phyloP scores from a whole-genome alignment of 2,329 filamentous ascomycete species.

The Lojkania enalia region DNA sequence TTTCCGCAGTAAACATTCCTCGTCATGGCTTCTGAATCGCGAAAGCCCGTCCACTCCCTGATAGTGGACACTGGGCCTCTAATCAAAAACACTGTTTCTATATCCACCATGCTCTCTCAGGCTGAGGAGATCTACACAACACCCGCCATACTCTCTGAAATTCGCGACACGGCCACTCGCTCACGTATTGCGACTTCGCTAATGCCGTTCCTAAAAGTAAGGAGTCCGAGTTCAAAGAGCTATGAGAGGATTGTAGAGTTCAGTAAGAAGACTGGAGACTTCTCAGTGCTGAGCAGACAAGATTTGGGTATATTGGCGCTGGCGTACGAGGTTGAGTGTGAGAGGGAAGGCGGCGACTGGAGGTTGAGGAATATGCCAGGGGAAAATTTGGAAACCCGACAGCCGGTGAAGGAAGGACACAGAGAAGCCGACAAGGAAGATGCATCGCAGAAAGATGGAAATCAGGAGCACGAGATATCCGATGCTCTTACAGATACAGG shows the following conservation, averaged over 20 bases:
- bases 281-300: slow-evolving; percentile 81
- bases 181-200: slow-evolving; percentile 81
- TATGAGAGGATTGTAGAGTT: slow-evolving; percentile 81
- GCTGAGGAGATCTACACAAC: slow-evolving; percentile 70
- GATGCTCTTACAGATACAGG: neutral
- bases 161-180: slow-evolving; percentile 80
- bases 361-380: slow-evolving; percentile 76
- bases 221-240: slow-evolving; percentile 74
- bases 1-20: neutral
- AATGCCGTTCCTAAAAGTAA: slow-evolving; percentile 78
- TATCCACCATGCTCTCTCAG: slow-evolving; percentile 78
- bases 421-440: slow-evolving; percentile 23
- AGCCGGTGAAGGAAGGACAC: slow-evolving; percentile 53
- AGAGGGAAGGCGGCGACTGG: slow-evolving; percentile 88
- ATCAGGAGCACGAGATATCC: neutral
- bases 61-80: slow-evolving; percentile 90
- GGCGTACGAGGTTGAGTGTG: slow-evolving; percentile 91
- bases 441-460: slow-evolving; percentile 8
- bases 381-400: slow-evolving; percentile 77
- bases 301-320: slow-evolving; percentile 90
- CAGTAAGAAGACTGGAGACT: slow-evolving; percentile 85
- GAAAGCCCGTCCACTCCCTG: slow-evolving; percentile 78
- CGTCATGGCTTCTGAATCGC: slow-evolving; percentile 28
- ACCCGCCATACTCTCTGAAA: slow-evolving; percentile 83
- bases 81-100: slow-evolving; percentile 86